Percentiles rank a stretch among this genome's conserved stretches.
phyloP scores from a whole-genome alignment of 2,329 filamentous ascomycete species.

The Tympanopsis confertula region DNA sequence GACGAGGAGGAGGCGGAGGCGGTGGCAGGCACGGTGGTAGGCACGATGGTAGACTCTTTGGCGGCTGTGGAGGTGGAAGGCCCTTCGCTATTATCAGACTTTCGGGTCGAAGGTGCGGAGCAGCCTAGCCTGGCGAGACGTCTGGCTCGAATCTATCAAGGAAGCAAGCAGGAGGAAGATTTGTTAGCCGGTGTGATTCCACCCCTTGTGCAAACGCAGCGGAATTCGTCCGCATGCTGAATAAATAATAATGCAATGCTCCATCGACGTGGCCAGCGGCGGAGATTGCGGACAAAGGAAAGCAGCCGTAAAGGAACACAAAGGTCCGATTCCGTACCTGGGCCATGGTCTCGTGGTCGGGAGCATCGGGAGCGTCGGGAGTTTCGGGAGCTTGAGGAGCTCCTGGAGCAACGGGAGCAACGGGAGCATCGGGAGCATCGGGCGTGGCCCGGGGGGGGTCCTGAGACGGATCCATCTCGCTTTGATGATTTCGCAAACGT shows the following conservation, averaged over 20 bases:
- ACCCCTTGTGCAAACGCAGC: too few relatives aligned
- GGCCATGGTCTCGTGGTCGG: background rate
- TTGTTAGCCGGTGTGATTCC: too few relatives aligned
- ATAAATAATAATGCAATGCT: too few relatives aligned
- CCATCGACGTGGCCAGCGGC: background rate
- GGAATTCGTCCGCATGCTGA: too few relatives aligned
- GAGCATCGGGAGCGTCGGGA: too few relatives aligned
- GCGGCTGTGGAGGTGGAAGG: background rate
- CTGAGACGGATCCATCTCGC: too few relatives aligned
- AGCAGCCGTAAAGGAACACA: background rate
- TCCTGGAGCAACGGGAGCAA: too few relatives aligned
- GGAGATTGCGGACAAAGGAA: background rate
- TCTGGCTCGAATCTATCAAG: background rate
- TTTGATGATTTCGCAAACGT: too few relatives aligned
- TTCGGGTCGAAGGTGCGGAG: background rate
- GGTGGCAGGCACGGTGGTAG: background rate
- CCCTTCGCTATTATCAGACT: background rate
- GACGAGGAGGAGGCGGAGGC: background rate
- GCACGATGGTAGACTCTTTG: background rate
- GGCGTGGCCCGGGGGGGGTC: too few relatives aligned
- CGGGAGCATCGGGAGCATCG: too few relatives aligned
- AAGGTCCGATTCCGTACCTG: background rate
- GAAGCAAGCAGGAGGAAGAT: background rate
- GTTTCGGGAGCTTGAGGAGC: too few relatives aligned
- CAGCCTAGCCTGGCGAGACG: background rate